A percentile compares a stretch with the other conserved stretches of the same genome.
Conservation (phyloP, 495 filamentous ascomycete species). For the Aspergillus incahuasiensis region DNA sequence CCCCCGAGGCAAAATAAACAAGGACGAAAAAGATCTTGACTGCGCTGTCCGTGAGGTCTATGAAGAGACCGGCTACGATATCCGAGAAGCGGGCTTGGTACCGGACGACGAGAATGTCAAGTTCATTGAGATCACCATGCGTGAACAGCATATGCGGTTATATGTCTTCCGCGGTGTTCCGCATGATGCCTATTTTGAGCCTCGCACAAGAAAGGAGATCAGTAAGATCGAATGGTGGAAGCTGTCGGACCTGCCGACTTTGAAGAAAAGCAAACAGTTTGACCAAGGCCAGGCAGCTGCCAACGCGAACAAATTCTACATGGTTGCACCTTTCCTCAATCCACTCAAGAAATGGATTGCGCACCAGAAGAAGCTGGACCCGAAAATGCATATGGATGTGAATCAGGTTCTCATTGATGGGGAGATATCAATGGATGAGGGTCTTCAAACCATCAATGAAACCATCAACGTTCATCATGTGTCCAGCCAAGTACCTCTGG, state of each 20-base stretch:
- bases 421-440: constrained; percentile 38
- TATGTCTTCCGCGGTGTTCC: constrained; percentile 87
- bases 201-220: constrained; percentile 92
- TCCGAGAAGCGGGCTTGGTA: constrained; percentile 67
- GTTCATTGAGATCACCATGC: constrained; percentile 79
- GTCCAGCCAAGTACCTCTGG: constrained; percentile 14
- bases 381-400: constrained; percentile 22
- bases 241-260: constrained; percentile 78
- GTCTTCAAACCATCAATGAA: constrained; percentile 10
- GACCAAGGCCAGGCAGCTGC: constrained; percentile 48
- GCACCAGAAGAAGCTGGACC: constrained; percentile 68
- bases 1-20: constrained; percentile 94
- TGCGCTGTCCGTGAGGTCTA: constrained; percentile 92
- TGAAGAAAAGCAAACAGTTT: constrained; percentile 60
- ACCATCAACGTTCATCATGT: constrained; percentile 13
- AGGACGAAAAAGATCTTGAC: constrained; percentile 85
- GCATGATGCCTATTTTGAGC: constrained; percentile 79
- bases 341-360: constrained; percentile 87
- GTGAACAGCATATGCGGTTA: constrained; percentile 85
- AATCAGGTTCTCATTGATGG: constrained; percentile 24
- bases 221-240: constrained; percentile 93
- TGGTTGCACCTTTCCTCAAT: constrained; percentile 90
- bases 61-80: constrained; percentile 91
- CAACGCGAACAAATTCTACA: constrained; percentile 87
- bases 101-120: constrained; percentile 62